Evolutionary conservation across 1,284 basidiomycete genomes (phyloP), one percentile per base, ranked within the genome.

Genomic region (Termitomyces sp.): DNA sequence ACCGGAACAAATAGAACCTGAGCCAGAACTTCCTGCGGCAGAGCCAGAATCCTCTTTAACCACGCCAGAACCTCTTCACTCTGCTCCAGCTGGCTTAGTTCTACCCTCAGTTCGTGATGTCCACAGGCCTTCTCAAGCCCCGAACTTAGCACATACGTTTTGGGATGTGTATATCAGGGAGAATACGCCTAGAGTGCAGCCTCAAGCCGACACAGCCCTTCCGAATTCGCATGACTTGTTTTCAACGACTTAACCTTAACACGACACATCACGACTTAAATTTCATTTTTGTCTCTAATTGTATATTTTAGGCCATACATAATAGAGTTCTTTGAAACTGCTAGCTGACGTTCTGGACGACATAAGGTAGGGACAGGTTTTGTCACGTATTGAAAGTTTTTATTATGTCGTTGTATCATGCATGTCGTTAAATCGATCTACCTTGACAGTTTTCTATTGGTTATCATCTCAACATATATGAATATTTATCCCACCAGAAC

Each of bases 221-320:
- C 11, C 7, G 43, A 53, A 24, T 19, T 50, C 8, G 41, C 48
- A 40, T 51, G 21, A 53, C 39, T n/a, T 26, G 30, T 18, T 46
- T n/a, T 26, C 5, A 45, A 38, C 21, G 28, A 55, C 26, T 10
- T 38, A 14, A 49, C 46, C 26, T 10, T 38, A 14, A 49, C 46
- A 40, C 14, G 46, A 53, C 47, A 34, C 35, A 33, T 49, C 13
- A 52, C 28, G 52, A 45, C 21, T 38, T 42, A 19, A 43, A 39
- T 21, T 48, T 10, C 18, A 18, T 14, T 24, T 40, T 19, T 39
- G n/a, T 39, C 30, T 45, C 13, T 30, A 30, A 30, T 30, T 33
- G 24, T 37, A 46, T 46, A 9, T 18, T 33, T 33, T 41, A 31
- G 28, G 19, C 18, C 41, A 41, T 33, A 33, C 30, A 24, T 41